Percentiles rank a stretch among this genome's conserved stretches.
These are phyloP conservation scores for Alternaria postmessia DNA, from an alignment of 2,329 filamentous ascomycete genomes.

Conservation along the genomic window DNA sequence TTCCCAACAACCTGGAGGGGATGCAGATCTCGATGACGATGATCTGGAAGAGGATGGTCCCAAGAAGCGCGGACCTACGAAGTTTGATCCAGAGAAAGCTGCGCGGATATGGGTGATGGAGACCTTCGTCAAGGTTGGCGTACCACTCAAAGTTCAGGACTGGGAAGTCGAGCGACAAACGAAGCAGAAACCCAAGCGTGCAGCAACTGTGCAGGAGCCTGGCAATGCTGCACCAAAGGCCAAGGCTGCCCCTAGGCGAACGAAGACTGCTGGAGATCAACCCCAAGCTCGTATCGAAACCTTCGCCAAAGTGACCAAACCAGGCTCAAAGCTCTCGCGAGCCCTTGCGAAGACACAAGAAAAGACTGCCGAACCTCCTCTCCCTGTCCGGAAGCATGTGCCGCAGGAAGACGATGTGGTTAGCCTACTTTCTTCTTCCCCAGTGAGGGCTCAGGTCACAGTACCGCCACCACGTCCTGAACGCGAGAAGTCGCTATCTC, in stretches of 20 bases:
- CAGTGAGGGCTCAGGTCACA: slow-evolving; percentile 16
- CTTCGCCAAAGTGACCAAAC: slow-evolving; percentile 50
- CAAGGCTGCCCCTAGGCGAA: slow-evolving; percentile 30
- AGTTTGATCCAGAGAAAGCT: slow-evolving; percentile 71
- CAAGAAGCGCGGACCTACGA: slow-evolving; percentile 54
- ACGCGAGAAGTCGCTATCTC: slow-evolving; percentile 29
- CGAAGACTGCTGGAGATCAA: slow-evolving; percentile 29
- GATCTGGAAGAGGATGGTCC: slow-evolving; percentile 49
- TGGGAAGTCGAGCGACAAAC: slow-evolving; percentile 62
- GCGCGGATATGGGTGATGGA: slow-evolving; percentile 75
- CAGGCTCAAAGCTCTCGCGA: slow-evolving; percentile 32
- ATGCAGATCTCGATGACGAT: slow-evolving; percentile 46
- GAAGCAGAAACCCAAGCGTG: slow-evolving; percentile 33
- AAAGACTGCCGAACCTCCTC: background rate
- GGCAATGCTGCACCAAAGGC: slow-evolving; percentile 29
- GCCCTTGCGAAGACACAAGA: slow-evolving; percentile 32
- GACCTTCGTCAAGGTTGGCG: slow-evolving; percentile 68
- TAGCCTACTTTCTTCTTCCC: slow-evolving; percentile 43
- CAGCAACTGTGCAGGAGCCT: slow-evolving; percentile 31
- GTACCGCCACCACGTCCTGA: slow-evolving; percentile 2
- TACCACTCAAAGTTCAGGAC: slow-evolving; percentile 69
- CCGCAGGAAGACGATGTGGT: slow-evolving; percentile 23
- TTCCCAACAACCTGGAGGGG: slow-evolving; percentile 28
- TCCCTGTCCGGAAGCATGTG: slow-evolving; percentile 4
- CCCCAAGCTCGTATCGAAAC: slow-evolving; percentile 36